Evolutionary conservation across 306 rosid species (phyloP).

Genomic region (Malus sieversii): DNA sequence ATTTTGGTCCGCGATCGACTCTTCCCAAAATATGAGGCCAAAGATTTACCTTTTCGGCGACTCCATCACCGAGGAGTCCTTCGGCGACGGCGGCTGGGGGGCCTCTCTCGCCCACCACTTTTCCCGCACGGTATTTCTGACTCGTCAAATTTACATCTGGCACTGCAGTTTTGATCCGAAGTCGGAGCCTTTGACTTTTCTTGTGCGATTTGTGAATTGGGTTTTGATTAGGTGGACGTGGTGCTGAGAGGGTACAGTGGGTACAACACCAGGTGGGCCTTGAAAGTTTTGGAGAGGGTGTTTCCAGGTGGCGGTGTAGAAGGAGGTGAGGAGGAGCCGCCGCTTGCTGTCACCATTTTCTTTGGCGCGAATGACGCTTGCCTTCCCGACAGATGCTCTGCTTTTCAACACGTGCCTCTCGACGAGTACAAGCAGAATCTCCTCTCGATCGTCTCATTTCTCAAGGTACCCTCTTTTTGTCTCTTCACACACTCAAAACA

Average conservation of each 20-base stretch:
- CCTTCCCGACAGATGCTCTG: constrained; percentile 57
- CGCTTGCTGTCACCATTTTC: constrained; percentile 61
- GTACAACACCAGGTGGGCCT: constrained; percentile 77
- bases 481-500: neutral
- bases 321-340: constrained; percentile 15
- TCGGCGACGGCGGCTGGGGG: constrained; percentile 73
- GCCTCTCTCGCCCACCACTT: constrained; percentile 73
- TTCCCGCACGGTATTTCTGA: constrained; percentile 47
- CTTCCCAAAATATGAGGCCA: constrained; percentile 45
- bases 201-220: neutral
- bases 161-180: neutral
- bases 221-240: constrained; percentile 50
- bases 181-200: neutral
- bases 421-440: constrained; percentile 65
- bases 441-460: constrained; percentile 46
- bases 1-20: neutral
- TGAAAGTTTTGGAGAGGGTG: constrained; percentile 59
- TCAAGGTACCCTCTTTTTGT: constrained; percentile 44
- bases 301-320: constrained; percentile 33
- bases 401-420: constrained; percentile 73
- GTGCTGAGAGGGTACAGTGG: constrained; percentile 81
- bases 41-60: constrained; percentile 78
- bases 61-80: constrained; percentile 74
- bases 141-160: no score
- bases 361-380: constrained; percentile 91